These are phyloP conservation scores for Leccinellum rugosiceps DNA, from an alignment of 768 basidiomycete species.

Conservation along the genomic window DNA sequence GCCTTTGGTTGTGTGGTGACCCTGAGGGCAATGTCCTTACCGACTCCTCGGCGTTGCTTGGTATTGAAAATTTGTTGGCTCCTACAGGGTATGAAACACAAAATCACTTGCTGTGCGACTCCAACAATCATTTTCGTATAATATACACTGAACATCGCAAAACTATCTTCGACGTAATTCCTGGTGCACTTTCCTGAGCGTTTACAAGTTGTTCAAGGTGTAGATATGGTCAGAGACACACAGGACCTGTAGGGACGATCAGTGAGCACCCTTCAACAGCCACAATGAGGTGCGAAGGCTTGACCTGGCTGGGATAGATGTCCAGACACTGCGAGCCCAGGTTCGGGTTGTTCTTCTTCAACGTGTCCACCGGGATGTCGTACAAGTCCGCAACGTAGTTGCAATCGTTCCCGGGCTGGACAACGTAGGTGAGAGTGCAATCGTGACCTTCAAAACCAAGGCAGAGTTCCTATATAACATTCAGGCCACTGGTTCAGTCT, in stretches of 20 bases:
- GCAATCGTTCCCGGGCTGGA: not conserved
- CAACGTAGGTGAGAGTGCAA: conserved; percentile 35
- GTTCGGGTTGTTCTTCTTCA: not conserved
- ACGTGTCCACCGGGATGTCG: not conserved
- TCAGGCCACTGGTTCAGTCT: not conserved
- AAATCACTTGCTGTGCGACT: too few species aligned
- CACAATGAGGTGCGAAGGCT: not conserved
- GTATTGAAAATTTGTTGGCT: not conserved
- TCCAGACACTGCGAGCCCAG: not conserved
- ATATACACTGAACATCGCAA: not conserved
- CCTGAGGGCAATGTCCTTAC: not conserved
- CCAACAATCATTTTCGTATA: too few species aligned
- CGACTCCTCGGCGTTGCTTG: not conserved
- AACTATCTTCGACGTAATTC: not conserved
- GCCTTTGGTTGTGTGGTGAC: not conserved
- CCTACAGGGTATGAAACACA: not conserved
- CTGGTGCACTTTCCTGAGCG: not conserved
- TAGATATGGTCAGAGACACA: not conserved
- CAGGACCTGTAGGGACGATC: not conserved
- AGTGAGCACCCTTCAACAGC: not conserved
- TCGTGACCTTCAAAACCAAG: conserved; percentile 54
- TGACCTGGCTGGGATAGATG: not conserved
- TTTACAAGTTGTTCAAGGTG: not conserved
- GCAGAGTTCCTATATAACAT: conserved; percentile 41
- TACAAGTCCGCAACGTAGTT: not conserved